Conservation (phyloP, 2,329 filamentous ascomycete genomes). For the Davidsoniella eucalypti region DNA sequence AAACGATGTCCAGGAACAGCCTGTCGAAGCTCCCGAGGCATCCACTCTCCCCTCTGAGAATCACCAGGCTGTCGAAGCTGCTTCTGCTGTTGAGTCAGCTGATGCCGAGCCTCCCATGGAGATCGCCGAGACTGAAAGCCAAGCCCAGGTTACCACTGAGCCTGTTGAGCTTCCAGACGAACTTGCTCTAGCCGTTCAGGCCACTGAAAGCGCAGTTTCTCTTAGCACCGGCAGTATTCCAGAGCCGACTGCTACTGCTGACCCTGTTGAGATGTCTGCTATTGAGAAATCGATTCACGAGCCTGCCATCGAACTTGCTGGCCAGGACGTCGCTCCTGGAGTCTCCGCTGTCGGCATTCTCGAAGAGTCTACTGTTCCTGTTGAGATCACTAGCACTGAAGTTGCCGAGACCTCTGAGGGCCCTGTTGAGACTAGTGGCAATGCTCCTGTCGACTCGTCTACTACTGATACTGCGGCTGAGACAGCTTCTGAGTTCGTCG, state of each 20-base stretch:
- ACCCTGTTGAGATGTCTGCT: not conserved
- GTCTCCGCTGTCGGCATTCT: not conserved
- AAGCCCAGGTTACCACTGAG: not conserved
- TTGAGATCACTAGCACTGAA: not conserved
- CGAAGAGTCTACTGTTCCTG: not conserved
- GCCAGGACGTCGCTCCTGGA: not conserved
- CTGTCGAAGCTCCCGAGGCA: not conserved
- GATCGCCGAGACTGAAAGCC: not conserved
- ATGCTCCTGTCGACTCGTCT: not conserved
- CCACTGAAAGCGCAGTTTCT: not conserved
- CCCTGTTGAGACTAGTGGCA: not conserved
- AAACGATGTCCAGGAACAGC: not conserved
- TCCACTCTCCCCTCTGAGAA: not conserved
- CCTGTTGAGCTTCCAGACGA: not conserved
- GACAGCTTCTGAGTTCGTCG: not conserved
- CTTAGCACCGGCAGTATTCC: not conserved
- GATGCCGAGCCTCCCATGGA: not conserved
- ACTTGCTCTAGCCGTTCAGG: not conserved
- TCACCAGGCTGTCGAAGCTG: not conserved
- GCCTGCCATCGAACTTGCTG: not conserved
- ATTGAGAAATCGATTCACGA: not conserved
- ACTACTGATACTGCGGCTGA: not conserved
- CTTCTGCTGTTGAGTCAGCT: not conserved
- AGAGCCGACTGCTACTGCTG: not conserved
- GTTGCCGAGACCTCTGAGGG: not conserved